Evolutionary conservation across 202 grass and related monocot genomes (phyloP).

Genomic region (Hordeum pubiflorum): DNA sequence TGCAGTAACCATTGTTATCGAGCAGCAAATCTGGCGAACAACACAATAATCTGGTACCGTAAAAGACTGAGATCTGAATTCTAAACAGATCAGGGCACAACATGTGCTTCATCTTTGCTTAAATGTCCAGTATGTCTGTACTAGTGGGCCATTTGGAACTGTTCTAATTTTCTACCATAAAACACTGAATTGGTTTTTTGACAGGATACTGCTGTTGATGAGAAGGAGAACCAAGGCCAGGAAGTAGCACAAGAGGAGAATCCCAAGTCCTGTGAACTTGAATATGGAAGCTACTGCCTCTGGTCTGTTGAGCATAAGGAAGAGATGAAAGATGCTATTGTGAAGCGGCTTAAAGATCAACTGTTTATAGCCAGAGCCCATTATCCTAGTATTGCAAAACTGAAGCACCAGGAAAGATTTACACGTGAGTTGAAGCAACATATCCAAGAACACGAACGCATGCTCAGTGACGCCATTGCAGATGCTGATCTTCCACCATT

Average conservation of each 20-base stretch:
- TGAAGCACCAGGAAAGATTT: slow-evolving; percentile 47
- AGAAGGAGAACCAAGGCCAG: slow-evolving; percentile 21
- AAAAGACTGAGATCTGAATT: background rate
- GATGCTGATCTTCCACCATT: slow-evolving; percentile 65
- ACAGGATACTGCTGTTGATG: slow-evolving; percentile 8
- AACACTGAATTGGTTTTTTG: slow-evolving; percentile 8
- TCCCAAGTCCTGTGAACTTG: slow-evolving; percentile 53
- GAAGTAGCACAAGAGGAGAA: slow-evolving; percentile 27
- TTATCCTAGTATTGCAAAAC: slow-evolving; percentile 79
- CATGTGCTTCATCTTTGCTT: background rate
- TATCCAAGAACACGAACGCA: slow-evolving; percentile 82
- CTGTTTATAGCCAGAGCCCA: slow-evolving; percentile 74
- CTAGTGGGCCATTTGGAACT: background rate
- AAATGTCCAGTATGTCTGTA: background rate
- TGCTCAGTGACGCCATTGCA: slow-evolving; percentile 62
- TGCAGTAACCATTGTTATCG: background rate
- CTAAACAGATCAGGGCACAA: background rate
- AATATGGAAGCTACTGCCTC: slow-evolving; percentile 77
- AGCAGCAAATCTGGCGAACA: background rate
- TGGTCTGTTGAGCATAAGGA: slow-evolving; percentile 78
- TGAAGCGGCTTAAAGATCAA: slow-evolving; percentile 71
- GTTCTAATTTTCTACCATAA: background rate
- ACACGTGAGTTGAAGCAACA: slow-evolving; percentile 63
- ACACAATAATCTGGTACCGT: background rate
- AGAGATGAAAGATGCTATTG: slow-evolving; percentile 54